Evolutionary conservation across 2,329 filamentous ascomycete genomes (phyloP), one percentile per base, ranked within the genome.

Genomic region (Fusarium sp.): DNA sequence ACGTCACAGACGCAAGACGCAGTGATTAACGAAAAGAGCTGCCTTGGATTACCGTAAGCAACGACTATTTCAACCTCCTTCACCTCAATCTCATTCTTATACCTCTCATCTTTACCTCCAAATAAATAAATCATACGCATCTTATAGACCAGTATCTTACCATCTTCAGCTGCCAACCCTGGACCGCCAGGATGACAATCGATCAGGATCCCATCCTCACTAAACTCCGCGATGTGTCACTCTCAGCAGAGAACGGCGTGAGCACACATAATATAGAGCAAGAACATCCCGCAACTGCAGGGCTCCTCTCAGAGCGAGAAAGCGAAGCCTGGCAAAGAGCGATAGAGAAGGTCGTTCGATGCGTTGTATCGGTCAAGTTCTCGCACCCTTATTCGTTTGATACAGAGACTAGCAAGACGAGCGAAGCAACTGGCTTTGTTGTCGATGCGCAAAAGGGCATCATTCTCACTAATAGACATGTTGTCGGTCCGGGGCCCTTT

Each of bases 301-400:
- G 69, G 0, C 69, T 72, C 4, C 49, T 72, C 0, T 72, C 69
- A 12, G 69, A 72, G 11, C 56, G 69, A 8, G 69, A 72, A n/a
- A 72, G 69, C 9, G 69, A 72, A 16, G 59, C 69, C 7, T 99
- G 96, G 96, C 95, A 98, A 82, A 92, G 91, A 48, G 97, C 95
- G 1, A 97, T 98, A 69, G 94, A 98, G 82, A 92, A 91, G 67
- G 96, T 99, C 5, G 95, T 98, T 46, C 91, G 92, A 79, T 97
- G 94, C 76, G 96, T 98, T n/a, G 96, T 99, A 37, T 97, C 95
- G 16, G 98, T 99, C 79, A 93, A 97, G 73, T 99, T 98, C 85
- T 98, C 95, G 80, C 94, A 98, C 85, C 98, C 96, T 1, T 97
- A 94, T 80, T 94, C 95, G 21, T 99, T 99, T 80, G 96, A 99